These are phyloP conservation scores for Pichia norvegensis DNA, from an alignment of 1,139 yeast genomes.

Conservation along the genomic window DNA sequence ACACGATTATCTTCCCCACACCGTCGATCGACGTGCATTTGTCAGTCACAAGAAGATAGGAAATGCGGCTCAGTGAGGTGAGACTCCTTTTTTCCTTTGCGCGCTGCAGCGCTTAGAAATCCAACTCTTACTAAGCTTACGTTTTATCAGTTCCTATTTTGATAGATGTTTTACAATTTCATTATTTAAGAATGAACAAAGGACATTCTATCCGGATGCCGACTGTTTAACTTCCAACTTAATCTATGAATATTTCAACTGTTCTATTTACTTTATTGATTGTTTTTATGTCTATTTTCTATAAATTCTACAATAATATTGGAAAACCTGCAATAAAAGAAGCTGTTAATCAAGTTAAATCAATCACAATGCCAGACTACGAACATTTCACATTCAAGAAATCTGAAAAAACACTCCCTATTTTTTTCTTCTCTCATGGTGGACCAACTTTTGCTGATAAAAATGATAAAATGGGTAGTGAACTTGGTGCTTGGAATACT, in stretches of 20 bases:
- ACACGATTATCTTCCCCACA: background rate
- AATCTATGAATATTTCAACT: background rate
- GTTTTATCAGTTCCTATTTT: background rate
- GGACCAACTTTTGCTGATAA: conserved; percentile 66
- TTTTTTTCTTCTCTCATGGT: conserved; percentile 67
- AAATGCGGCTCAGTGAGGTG: background rate
- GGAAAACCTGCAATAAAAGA: conserved; percentile 5
- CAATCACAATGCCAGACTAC: conserved; percentile 10
- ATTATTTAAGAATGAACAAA: too few relatives aligned
- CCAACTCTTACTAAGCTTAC: background rate
- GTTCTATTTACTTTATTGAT: conserved; percentile 8
- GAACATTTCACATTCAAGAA: conserved; percentile 18
- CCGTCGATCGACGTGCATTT: background rate
- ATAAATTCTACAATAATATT: conserved; percentile 10
- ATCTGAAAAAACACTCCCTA: conserved; percentile 34
- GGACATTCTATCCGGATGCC: background rate
- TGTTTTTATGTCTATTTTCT: conserved; percentile 13
- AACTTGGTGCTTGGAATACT: conserved; percentile 52
- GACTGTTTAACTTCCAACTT: too few relatives aligned
- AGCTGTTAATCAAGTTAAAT: conserved; percentile 9
- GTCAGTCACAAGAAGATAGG: background rate
- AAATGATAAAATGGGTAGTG: conserved; percentile 37
- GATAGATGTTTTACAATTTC: too few relatives aligned
- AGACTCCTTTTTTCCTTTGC: too few relatives aligned
- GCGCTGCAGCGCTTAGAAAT: background rate